These are phyloP conservation scores for Sporothrix humicola DNA, from an alignment of 2,329 filamentous ascomycete species.

Conservation along the genomic window DNA sequence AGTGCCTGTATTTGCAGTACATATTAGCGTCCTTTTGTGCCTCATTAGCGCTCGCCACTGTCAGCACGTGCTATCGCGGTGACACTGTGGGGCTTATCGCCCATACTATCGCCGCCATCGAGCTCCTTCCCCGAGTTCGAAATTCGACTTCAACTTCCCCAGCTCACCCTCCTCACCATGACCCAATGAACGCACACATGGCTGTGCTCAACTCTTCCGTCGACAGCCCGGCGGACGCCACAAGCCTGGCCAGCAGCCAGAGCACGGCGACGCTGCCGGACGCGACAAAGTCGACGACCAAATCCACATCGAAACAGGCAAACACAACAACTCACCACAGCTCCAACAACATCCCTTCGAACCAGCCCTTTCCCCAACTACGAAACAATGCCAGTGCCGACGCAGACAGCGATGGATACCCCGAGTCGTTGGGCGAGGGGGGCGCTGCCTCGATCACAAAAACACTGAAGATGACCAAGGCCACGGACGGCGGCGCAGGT, in stretches of 20 bases:
- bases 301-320: neutral
- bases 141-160: neutral
- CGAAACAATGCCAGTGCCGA: constrained; percentile 52
- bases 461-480: constrained; percentile 20
- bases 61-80: constrained; percentile 24
- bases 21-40: neutral
- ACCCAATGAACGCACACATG: constrained; percentile 19
- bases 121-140: neutral
- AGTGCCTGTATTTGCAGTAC: constrained; percentile 12
- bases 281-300: constrained; percentile 18
- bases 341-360: constrained; percentile 40
- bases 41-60: neutral
- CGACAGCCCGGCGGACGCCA: constrained; percentile 33
- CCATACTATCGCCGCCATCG: neutral
- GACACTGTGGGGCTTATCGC: constrained; percentile 1
- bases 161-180: neutral
- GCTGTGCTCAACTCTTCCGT: constrained; percentile 29
- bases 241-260: constrained; percentile 37
- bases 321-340: constrained; percentile 5
- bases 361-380: constrained; percentile 47
- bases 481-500: constrained; percentile 20
- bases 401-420: constrained; percentile 38
- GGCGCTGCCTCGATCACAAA: constrained; percentile 36
- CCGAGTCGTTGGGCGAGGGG: constrained; percentile 11
- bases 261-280: constrained; percentile 34